Conservation (phyloP, 768 basidiomycete species). For the Dioszegia crocea region DNA sequence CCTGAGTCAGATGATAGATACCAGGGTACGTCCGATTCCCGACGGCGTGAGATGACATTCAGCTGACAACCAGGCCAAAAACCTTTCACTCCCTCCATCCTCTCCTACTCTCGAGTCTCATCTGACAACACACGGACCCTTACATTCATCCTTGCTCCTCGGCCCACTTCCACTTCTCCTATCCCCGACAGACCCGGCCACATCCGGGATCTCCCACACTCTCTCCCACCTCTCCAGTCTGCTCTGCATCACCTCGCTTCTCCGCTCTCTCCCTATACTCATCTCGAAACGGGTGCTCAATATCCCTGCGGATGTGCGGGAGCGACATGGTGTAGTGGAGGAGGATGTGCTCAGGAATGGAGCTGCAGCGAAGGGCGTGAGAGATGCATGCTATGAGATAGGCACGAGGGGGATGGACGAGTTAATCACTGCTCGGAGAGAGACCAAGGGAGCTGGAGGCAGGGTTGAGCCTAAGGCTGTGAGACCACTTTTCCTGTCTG, state of each 20-base stretch:
- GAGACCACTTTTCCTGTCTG: slow-evolving; percentile 43
- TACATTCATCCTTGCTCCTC: slow-evolving; percentile 42
- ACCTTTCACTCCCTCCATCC: slow-evolving; percentile 24
- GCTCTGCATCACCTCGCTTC: slow-evolving; percentile 38
- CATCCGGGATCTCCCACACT: slow-evolving; percentile 41
- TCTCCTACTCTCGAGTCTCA: slow-evolving; percentile 38
- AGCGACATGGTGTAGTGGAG: slow-evolving; percentile 44
- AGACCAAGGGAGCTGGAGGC: slow-evolving; percentile 35
- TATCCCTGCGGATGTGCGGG: slow-evolving; percentile 34
- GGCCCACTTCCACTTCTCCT: slow-evolving; percentile 45
- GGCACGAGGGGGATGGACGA: slow-evolving; percentile 50
- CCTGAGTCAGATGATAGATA: slow-evolving; percentile 46
- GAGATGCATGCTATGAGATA: slow-evolving; percentile 42
- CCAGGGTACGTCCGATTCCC: slow-evolving; percentile 25
- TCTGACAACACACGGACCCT: slow-evolving; percentile 32
- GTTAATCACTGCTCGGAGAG: slow-evolving; percentile 47
- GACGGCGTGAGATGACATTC: neutral
- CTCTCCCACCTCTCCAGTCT: slow-evolving; percentile 47
- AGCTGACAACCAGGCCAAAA: slow-evolving; percentile 14
- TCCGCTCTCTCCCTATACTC: slow-evolving; percentile 40
- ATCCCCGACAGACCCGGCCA: slow-evolving; percentile 35
- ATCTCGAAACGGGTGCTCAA: slow-evolving; percentile 38
- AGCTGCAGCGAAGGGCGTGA: slow-evolving; percentile 52
- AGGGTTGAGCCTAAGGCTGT: slow-evolving; percentile 35
- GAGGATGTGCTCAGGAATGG: slow-evolving; percentile 54